These are phyloP conservation scores for Termitomyces sp. DNA, from an alignment of 768 basidiomycete species.

Conservation along the genomic window DNA sequence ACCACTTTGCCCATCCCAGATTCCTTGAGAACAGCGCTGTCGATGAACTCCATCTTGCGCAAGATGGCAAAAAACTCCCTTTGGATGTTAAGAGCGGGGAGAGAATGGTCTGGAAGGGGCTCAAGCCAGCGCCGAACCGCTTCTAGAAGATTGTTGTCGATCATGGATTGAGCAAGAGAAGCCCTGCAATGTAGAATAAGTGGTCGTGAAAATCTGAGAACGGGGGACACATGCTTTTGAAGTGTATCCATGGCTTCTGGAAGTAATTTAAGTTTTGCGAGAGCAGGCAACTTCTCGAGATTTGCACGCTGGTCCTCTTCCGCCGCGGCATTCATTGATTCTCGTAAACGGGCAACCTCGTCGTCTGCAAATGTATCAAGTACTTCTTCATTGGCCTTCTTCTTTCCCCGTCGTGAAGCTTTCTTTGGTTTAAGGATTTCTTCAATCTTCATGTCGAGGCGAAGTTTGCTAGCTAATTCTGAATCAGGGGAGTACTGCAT, in stretches of 20 bases:
- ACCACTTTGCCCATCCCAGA: slow-evolving; percentile 85
- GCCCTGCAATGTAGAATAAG: slow-evolving; percentile 39
- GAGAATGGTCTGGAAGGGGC: slow-evolving; percentile 85
- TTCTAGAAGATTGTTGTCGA: slow-evolving; percentile 91
- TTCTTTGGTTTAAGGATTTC: slow-evolving; percentile 84
- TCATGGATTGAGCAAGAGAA: slow-evolving; percentile 84
- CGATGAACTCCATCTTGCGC: slow-evolving; percentile 88
- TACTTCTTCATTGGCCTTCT: slow-evolving; percentile 72
- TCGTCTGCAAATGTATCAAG: slow-evolving; percentile 87
- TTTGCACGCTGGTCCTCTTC: slow-evolving; percentile 82
- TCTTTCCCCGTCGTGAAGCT: slow-evolving; percentile 60
- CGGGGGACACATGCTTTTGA: slow-evolving; percentile 67
- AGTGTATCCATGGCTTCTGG: slow-evolving; percentile 90
- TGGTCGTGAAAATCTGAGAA: background rate
- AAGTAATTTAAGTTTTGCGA: slow-evolving; percentile 76
- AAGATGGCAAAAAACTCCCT: slow-evolving; percentile 83
- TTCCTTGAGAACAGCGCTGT: slow-evolving; percentile 85
- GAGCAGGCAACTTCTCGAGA: slow-evolving; percentile 73
- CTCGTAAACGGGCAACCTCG: slow-evolving; percentile 84
- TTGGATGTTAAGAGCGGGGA: slow-evolving; percentile 95
- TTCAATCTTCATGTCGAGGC: slow-evolving; percentile 80
- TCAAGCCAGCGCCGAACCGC: slow-evolving; percentile 91
- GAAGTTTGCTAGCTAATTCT: slow-evolving; percentile 61
- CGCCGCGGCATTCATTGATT: slow-evolving; percentile 83
- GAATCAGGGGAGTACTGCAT: background rate